phyloP scores from a whole-genome alignment of 2,329 filamentous ascomycete species.

The Fusarium praegraminearum region DNA sequence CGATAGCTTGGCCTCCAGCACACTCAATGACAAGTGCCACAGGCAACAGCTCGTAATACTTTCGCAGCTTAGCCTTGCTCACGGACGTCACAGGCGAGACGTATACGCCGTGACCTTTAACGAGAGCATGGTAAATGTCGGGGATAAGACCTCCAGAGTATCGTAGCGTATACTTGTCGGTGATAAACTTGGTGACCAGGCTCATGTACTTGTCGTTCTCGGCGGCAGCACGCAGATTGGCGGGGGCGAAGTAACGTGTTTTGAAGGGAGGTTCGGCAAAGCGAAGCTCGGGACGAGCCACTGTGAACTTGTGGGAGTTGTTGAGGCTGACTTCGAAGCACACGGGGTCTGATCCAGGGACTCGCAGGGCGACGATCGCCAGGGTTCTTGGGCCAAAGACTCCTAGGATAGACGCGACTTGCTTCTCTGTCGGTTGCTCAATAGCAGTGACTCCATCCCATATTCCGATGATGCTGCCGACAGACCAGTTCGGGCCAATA shows the following conservation, averaged over 20 bases:
- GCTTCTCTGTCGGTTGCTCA: slow-evolving; percentile 54
- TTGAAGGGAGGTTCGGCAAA: slow-evolving; percentile 56
- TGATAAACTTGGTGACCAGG: slow-evolving; percentile 63
- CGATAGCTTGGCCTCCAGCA: slow-evolving; percentile 67
- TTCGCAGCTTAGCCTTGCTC: slow-evolving; percentile 68
- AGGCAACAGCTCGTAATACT: slow-evolving; percentile 70
- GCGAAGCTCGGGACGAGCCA: slow-evolving; percentile 58
- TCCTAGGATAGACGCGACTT: slow-evolving; percentile 64
- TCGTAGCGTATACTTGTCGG: slow-evolving; percentile 67
- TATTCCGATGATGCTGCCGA: slow-evolving; percentile 70
- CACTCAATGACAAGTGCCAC: slow-evolving; percentile 72
- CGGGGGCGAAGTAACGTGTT: slow-evolving; percentile 71
- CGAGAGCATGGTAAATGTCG: slow-evolving; percentile 69
- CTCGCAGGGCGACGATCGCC: slow-evolving; percentile 65
- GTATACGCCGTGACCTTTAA: slow-evolving; percentile 72
- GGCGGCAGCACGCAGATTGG: slow-evolving; percentile 69
- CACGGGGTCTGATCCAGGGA: slow-evolving; percentile 53
- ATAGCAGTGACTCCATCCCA: slow-evolving; percentile 66
- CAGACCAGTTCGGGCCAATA: slow-evolving; percentile 68
- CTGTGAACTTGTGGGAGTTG: slow-evolving; percentile 45
- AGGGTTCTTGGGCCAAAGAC: slow-evolving; percentile 68
- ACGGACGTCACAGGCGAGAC: slow-evolving; percentile 65
- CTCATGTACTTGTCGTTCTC: slow-evolving; percentile 62
- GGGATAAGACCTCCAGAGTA: slow-evolving; percentile 72
- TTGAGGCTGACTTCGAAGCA: slow-evolving; percentile 67